Percentiles rank a stretch among this genome's conserved stretches.
These are phyloP conservation scores for Pichia cephalocereana DNA, from an alignment of 805 yeast genomes.

Conservation along the genomic window DNA sequence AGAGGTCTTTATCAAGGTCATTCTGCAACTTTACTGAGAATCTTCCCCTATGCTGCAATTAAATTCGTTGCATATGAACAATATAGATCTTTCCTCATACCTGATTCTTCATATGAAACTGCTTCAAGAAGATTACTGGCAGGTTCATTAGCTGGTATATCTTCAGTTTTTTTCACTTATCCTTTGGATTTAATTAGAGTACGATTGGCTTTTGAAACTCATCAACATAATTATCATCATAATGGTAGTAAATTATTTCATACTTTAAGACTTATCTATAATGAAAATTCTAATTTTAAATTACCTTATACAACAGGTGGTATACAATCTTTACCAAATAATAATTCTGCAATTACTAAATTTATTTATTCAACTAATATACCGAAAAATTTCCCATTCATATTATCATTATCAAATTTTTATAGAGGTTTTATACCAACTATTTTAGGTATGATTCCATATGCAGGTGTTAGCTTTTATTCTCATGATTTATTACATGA, in stretches of 20 bases:
- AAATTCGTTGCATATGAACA: slow-evolving; percentile 96
- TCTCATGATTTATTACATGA: slow-evolving; percentile 92
- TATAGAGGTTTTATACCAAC: slow-evolving; percentile 95
- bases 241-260: slow-evolving; percentile 28
- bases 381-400: slow-evolving; percentile 15
- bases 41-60: slow-evolving; percentile 95
- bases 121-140: slow-evolving; percentile 72
- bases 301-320: slow-evolving; percentile 23
- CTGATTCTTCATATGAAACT: slow-evolving; percentile 66
- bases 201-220: slow-evolving; percentile 82
- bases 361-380: slow-evolving; percentile 19
- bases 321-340: slow-evolving; percentile 12
- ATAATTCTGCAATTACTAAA: slow-evolving; percentile 23
- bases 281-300: slow-evolving; percentile 24
- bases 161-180: slow-evolving; percentile 81
- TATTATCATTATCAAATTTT: slow-evolving; percentile 51
- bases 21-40: slow-evolving; percentile 81
- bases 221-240: slow-evolving; percentile 20
- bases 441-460: slow-evolving; percentile 90
- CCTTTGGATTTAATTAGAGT: slow-evolving; percentile 90
- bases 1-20: slow-evolving; percentile 90
- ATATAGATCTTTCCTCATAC: slow-evolving; percentile 69
- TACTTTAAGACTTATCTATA: slow-evolving; percentile 22
- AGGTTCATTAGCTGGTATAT: slow-evolving; percentile 85
- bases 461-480: slow-evolving; percentile 95